These are phyloP conservation scores for Thalassiosira hispida DNA, from an alignment of 352 stramenopile genomes.

Conservation along the genomic window DNA sequence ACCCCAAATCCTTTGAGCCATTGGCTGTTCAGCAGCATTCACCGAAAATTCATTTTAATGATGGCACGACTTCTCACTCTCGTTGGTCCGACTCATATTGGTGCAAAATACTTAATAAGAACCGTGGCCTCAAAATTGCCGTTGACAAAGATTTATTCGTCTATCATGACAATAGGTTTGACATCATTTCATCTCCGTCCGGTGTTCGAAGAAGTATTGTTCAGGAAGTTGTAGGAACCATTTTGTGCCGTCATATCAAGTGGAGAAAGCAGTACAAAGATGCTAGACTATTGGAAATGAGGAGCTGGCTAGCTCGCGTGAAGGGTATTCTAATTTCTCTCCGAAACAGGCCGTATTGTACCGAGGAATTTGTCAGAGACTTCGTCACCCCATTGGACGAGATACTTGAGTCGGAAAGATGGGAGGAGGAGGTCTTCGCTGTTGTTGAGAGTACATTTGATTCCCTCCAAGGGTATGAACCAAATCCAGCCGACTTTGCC, in stretches of 20 bases:
- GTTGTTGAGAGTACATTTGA: conserved; percentile 8
- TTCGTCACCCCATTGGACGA: conserved; percentile 22
- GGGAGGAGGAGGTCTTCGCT: conserved; percentile 26
- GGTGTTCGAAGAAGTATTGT: conserved; percentile 19
- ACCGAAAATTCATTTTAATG: conserved; percentile 4
- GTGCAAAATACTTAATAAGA: conserved; percentile 16
- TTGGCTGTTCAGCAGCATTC: conserved; percentile 25
- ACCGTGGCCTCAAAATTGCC: not conserved
- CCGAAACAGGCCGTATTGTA: conserved; percentile 13
- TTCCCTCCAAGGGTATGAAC: conserved; percentile 8
- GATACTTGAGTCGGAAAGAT: conserved; percentile 3
- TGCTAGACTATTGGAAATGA: conserved; percentile 17
- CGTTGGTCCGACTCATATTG: conserved; percentile 31
- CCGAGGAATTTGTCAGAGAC: not conserved
- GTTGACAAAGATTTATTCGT: conserved; percentile 24
- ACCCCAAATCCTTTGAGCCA: conserved; percentile 13
- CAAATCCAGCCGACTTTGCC: conserved; percentile 21
- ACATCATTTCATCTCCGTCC: not conserved
- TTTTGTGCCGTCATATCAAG: conserved; percentile 16
- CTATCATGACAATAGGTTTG: conserved; percentile 32
- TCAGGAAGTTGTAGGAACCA: conserved; percentile 15
- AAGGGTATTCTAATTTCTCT: conserved; percentile 19
- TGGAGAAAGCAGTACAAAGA: conserved; percentile 10
- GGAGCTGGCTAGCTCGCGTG: conserved; percentile 20
- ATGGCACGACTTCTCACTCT: conserved; percentile 4